A percentile compares a stretch with the other conserved stretches of the same genome.
Evolutionary conservation across 345 rosid genomes (phyloP).

Genomic region (Gossypium arboreum): DNA sequence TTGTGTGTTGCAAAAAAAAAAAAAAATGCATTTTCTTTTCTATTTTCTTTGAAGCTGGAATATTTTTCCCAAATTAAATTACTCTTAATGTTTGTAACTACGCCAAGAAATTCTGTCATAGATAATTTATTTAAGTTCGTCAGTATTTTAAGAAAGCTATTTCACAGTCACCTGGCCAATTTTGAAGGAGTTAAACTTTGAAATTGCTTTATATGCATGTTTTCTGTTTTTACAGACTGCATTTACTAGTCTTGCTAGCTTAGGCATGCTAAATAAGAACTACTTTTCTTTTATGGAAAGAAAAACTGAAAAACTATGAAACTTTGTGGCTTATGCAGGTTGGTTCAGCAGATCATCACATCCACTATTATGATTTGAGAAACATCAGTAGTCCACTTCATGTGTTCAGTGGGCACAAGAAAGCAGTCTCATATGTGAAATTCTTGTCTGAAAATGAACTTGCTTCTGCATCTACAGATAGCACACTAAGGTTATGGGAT

Average conservation of each 20-base stretch:
- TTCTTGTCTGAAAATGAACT: slow-evolving; percentile 90
- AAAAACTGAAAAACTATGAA: not conserved
- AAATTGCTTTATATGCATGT: not conserved
- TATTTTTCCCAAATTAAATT: not conserved
- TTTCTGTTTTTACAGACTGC: not conserved
- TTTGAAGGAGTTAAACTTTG: not conserved
- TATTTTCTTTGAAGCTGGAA: not conserved
- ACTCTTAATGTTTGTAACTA: not conserved
- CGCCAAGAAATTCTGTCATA: not conserved
- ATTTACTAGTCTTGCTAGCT: not conserved
- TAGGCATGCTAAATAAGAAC: not conserved
- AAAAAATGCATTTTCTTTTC: not conserved
- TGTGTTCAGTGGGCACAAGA: slow-evolving; percentile 87
- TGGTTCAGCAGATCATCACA: slow-evolving; percentile 95
- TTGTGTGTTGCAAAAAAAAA: not conserved
- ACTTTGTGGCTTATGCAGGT: slow-evolving; percentile 49
- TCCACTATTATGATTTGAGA: slow-evolving; percentile 88
- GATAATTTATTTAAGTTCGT: not conserved
- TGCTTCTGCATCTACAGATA: slow-evolving; percentile 97
- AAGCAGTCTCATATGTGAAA: slow-evolving; percentile 94
- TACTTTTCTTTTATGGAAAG: not conserved
- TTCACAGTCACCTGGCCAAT: not conserved
- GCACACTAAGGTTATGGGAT: slow-evolving; percentile 92
- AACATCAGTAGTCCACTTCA: slow-evolving; percentile 80
- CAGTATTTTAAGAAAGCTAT: not conserved